Conservation (phyloP, 2,329 filamentous ascomycete species). For the Cladophialophora immunda region DNA sequence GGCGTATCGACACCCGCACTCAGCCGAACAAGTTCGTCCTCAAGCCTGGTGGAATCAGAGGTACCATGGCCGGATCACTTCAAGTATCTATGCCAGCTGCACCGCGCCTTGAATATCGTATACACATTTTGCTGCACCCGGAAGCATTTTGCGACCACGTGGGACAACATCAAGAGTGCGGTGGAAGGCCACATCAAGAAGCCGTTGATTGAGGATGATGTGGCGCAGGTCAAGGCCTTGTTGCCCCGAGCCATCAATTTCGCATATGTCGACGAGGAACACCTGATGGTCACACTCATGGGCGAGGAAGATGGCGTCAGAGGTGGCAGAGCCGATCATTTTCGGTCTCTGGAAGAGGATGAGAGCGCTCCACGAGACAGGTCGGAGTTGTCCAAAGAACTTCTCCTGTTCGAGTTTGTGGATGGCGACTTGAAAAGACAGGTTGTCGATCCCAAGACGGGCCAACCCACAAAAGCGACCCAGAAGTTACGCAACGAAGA, state of each 20-base stretch:
- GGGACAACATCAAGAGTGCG: constrained; percentile 83
- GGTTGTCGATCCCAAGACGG: constrained; percentile 75
- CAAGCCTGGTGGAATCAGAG: constrained; percentile 57
- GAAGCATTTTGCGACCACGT: constrained; percentile 90
- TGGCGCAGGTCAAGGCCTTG: constrained; percentile 81
- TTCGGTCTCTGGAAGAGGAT: constrained; percentile 52
- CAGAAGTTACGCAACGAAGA: constrained; percentile 78
- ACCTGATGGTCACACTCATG: constrained; percentile 80
- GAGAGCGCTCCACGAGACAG: constrained; percentile 51
- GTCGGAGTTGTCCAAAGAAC: constrained; percentile 61
- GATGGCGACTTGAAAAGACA: constrained; percentile 90
- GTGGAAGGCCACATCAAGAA: constrained; percentile 84
- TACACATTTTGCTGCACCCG: constrained; percentile 95
- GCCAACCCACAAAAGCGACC: constrained; percentile 73
- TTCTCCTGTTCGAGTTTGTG: constrained; percentile 89
- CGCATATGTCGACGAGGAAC: constrained; percentile 83
- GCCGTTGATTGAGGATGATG: constrained; percentile 75
- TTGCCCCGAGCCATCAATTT: constrained; percentile 83
- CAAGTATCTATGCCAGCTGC: constrained; percentile 75
- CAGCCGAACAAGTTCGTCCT: constrained; percentile 57
- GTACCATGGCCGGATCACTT: constrained; percentile 79
- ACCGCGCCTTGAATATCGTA: constrained; percentile 87
- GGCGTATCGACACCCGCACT: constrained; percentile 49
- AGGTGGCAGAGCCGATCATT: constrained; percentile 62
- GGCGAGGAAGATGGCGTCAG: constrained; percentile 73